Evolutionary conservation across 805 yeast species (phyloP).

Genomic region (Ogataea polymorpha): DNA sequence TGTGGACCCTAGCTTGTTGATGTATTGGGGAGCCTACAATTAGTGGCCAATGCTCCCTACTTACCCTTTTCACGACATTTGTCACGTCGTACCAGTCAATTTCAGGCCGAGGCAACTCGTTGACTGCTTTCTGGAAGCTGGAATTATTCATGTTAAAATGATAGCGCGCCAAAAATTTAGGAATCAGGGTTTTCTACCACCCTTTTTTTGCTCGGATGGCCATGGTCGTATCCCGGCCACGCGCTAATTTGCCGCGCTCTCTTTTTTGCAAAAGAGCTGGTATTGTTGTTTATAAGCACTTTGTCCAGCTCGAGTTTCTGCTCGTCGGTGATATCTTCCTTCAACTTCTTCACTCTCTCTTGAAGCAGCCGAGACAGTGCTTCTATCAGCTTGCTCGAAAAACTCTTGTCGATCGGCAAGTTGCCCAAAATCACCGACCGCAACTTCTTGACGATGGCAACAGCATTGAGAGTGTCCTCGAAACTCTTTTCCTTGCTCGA

Average conservation of each 20-base stretch:
- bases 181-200: slow-evolving; percentile 2
- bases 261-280: slow-evolving; percentile 14
- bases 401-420: slow-evolving; percentile 50
- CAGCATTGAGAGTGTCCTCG: slow-evolving; percentile 35
- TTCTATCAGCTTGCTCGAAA: slow-evolving; percentile 43
- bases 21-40: slow-evolving; percentile 31
- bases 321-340: slow-evolving; percentile 15
- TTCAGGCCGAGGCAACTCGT: slow-evolving; percentile 20
- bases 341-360: slow-evolving; percentile 28
- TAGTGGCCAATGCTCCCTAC: slow-evolving; percentile 6
- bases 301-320: slow-evolving; percentile 16
- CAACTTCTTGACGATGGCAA: slow-evolving; percentile 42
- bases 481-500: slow-evolving; percentile 23
- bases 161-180: slow-evolving; percentile 6
- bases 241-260: slow-evolving; percentile 38
- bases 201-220: slow-evolving; percentile 45
- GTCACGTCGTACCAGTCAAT: slow-evolving; percentile 30
- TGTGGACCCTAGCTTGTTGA: slow-evolving; percentile 29
- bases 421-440: slow-evolving; percentile 41
- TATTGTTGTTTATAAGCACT: slow-evolving; percentile 20
- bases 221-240: slow-evolving; percentile 70
- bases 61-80: slow-evolving; percentile 26
- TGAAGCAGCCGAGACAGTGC: slow-evolving; percentile 28
- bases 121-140: slow-evolving; percentile 9
- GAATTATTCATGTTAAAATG: slow-evolving; percentile 1